Evolutionary conservation across 768 basidiomycete species (phyloP).

Genomic region (Phaffia tasmanica): DNA sequence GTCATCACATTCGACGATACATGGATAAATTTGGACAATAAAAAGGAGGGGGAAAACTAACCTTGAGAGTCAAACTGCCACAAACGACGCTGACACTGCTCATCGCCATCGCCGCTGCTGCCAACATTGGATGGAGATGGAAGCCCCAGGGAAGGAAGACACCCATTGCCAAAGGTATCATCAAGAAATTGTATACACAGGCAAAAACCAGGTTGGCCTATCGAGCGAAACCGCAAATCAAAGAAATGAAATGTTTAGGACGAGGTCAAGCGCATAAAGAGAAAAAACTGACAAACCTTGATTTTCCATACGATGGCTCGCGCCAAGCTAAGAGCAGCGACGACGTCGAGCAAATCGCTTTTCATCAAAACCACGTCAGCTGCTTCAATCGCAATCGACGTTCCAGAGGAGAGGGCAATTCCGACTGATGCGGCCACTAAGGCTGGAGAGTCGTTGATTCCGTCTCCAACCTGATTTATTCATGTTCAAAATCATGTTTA

Average conservation of each 20-base stretch:
- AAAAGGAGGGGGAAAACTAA: conserved; percentile 35
- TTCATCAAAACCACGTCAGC: conserved; percentile 98
- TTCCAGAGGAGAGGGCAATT: conserved; percentile 89
- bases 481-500: neutral
- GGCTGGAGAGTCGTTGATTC: conserved; percentile 97
- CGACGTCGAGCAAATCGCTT: conserved; percentile 90
- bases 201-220: conserved; percentile 89
- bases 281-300: conserved; percentile 31
- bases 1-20: neutral
- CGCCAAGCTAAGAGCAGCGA: conserved; percentile 87
- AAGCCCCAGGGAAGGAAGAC: conserved; percentile 80
- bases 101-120: conserved; percentile 97
- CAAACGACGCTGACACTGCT: conserved; percentile 91
- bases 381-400: conserved; percentile 94
- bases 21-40: neutral
- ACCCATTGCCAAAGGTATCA: conserved; percentile 97
- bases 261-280: neutral
- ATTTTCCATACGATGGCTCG: conserved; percentile 80
- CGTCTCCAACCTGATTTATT: conserved; percentile 78
- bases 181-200: conserved; percentile 81
- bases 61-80: conserved; percentile 68
- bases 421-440: conserved; percentile 92
- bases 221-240: neutral
- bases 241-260: neutral
- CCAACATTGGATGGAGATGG: conserved; percentile 95